Conservation (phyloP, 83 land plant species). For the Diphasiastrum complanatum region DNA sequence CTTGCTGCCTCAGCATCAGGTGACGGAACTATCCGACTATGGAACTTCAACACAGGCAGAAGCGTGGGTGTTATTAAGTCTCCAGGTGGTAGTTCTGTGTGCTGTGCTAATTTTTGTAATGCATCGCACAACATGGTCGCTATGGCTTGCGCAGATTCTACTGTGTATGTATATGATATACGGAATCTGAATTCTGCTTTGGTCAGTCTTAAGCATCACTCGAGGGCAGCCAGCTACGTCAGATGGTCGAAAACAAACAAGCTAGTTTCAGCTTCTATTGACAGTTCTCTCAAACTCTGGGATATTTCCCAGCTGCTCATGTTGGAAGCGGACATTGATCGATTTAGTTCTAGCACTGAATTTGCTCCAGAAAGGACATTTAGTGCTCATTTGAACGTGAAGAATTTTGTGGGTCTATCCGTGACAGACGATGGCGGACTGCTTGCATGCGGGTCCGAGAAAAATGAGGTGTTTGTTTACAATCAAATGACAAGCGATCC, state of each 20-base stretch:
- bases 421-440: background rate
- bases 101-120: too few species aligned
- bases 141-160: conserved; percentile 4
- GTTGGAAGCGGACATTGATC: too few species aligned
- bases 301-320: too few species aligned
- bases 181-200: background rate
- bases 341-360: background rate
- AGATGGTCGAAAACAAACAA: too few species aligned
- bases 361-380: background rate
- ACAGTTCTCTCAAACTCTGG: too few species aligned
- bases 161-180: conserved; percentile 5
- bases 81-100: background rate
- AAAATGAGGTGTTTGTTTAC: conserved; percentile 1
- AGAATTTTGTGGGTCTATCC: too few species aligned
- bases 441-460: conserved; percentile 10
- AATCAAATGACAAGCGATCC: too few species aligned
- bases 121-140: too few species aligned
- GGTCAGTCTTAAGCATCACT: background rate
- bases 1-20: conserved; percentile 6
- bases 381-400: background rate
- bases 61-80: background rate
- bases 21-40: conserved; percentile 3
- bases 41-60: background rate
- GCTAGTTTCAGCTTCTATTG: too few species aligned
- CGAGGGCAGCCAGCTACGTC: conserved; percentile 8